Base-by-base conservation (phyloP, 208 protist genomes). In the Wallacemonas sp. region DNA sequence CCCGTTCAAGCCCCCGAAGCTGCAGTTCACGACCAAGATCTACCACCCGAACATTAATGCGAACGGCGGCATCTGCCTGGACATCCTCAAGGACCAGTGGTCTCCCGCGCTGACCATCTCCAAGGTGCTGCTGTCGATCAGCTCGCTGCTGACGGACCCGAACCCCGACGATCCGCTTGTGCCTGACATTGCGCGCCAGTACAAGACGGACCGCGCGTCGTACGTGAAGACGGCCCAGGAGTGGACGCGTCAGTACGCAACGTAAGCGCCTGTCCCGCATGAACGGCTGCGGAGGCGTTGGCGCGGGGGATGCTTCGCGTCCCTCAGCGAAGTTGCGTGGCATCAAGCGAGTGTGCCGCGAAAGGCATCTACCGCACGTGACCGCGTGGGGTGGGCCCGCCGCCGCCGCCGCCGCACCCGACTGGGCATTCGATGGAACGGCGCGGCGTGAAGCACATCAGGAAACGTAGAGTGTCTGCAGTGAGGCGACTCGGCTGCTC, bases 131-230 rank as follows among this genome's bases (percentile, higher is more conserved):
- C 87, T 99, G 19, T 99, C 98, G 15, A 95, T 99, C 68, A 98
- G 92, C 76, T 98, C 97, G 36, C 74, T 99, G 63, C 88, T 99
- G 24, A 98, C 98, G 39, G 98, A 99, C 71, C 98, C 99, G n/a
- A 99, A 99, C 83, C 97, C 98, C 41, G 98, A 99, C 63, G 98
- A 99, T 91, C 98, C 98, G 67, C 89, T 99, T 8, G 97, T 99
- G 41, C 97, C 97, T 22, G 97, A 99, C 72, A 99, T 99, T 80
- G 98, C 98, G 36, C 81, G 96, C 30, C 73, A 98, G 71, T 99
- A 98, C 85, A 98, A 98, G 82, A 89, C 73, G 30, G 87, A 98
- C 80, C 86, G 86, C 60, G 60, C 50, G n/a, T 74, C 88, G 53
- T 98, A 97, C 68, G 89, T 97, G 64, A 81, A 79, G 60, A 98